Conservation (phyloP, 176 grass and related monocot species). For the Melocanna baccifera region DNA sequence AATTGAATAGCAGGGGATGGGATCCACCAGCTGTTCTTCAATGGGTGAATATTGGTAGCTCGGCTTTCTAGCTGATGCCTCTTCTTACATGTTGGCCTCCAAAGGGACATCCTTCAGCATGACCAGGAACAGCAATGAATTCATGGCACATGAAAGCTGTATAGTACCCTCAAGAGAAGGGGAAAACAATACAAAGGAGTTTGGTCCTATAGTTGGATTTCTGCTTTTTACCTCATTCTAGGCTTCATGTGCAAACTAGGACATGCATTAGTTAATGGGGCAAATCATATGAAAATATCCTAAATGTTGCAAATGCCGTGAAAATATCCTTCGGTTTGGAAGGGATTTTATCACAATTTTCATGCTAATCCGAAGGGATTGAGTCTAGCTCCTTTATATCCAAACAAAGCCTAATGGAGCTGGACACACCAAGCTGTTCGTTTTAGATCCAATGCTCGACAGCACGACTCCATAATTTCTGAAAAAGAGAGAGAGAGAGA, state of each 20-base stretch:
- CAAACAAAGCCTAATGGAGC: too few relatives aligned
- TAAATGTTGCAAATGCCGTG: too few relatives aligned
- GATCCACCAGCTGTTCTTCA: background rate
- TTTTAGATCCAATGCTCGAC: background rate
- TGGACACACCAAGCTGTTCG: background rate
- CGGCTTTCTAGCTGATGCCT: background rate
- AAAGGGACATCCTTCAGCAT: constrained; percentile 4
- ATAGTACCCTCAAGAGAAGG: background rate
- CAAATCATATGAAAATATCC: too few relatives aligned
- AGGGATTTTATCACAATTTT: too few relatives aligned
- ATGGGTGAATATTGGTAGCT: background rate
- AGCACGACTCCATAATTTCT: background rate
- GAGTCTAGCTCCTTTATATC: too few relatives aligned
- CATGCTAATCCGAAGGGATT: too few relatives aligned
- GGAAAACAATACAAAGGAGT: background rate
- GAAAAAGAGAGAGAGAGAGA: too few relatives aligned
- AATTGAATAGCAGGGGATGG: background rate
- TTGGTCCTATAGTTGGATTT: background rate
- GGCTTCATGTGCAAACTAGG: background rate
- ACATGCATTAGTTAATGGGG: background rate
- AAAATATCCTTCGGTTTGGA: too few relatives aligned
- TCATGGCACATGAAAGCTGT: background rate
- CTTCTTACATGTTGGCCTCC: background rate
- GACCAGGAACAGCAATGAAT: constrained; percentile 1
- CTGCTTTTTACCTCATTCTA: background rate